phyloP scores from a whole-genome alignment of 768 basidiomycete species.

The Coprinopsis strossmayeri region DNA sequence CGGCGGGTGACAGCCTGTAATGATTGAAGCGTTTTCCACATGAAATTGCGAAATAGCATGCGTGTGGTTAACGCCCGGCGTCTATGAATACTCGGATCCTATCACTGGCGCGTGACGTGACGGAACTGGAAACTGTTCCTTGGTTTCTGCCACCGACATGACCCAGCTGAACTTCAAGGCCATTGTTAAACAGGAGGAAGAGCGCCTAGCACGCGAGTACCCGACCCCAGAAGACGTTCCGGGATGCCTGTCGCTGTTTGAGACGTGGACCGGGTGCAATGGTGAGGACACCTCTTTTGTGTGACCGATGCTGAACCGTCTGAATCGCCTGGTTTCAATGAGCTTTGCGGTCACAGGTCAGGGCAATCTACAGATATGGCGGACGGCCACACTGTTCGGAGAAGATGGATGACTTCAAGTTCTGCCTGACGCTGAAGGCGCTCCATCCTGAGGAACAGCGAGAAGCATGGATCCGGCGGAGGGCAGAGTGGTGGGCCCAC shows the following conservation, averaged over 20 bases:
- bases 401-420: constrained; percentile 92
- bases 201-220: constrained; percentile 55
- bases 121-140: too few species aligned
- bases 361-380: constrained; percentile 84
- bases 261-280: constrained; percentile 67
- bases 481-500: constrained; percentile 94
- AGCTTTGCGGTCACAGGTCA: constrained; percentile 79
- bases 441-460: constrained; percentile 71
- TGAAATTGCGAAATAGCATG: too few species aligned
- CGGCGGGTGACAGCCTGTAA: too few species aligned
- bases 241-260: constrained; percentile 70
- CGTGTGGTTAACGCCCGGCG: too few species aligned
- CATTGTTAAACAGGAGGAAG: constrained; percentile 61
- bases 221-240: constrained; percentile 79
- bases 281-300: constrained; percentile 28
- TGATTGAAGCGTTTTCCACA: too few species aligned
- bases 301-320: background rate
- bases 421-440: constrained; percentile 80
- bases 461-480: constrained; percentile 76
- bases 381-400: constrained; percentile 60
- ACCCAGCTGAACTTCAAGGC: constrained; percentile 44
- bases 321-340: background rate
- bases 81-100: too few species aligned
- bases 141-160: too few species aligned
- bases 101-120: background rate